Evolutionary conservation across 1,139 yeast species (phyloP).

Genomic region (Scheffersomyces cryptocercus): DNA sequence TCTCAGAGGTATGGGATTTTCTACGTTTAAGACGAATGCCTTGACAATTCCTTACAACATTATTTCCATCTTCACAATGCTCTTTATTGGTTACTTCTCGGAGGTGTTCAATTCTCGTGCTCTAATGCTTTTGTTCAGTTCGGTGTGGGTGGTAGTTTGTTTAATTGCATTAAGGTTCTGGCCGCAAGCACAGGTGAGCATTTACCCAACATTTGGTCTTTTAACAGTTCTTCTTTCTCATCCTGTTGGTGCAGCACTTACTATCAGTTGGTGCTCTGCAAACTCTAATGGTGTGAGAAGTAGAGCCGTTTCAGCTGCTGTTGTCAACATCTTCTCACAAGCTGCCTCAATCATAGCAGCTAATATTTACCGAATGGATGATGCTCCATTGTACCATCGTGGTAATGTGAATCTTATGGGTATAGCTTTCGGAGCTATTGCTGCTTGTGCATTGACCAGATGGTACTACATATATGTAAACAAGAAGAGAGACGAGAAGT

Average conservation of each 20-base stretch:
- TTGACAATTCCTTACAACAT: conserved; percentile 20
- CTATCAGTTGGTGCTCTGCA: conserved; percentile 18
- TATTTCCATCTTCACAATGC: conserved; percentile 14
- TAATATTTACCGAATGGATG: conserved; percentile 15
- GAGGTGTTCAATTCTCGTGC: conserved; percentile 14
- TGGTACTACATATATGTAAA: conserved; percentile 51
- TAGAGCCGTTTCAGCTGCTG: conserved; percentile 19
- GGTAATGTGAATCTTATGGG: conserved; percentile 14
- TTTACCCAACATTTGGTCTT: conserved; percentile 20
- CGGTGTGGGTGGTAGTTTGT: conserved; percentile 12
- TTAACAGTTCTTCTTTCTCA: conserved; percentile 15
- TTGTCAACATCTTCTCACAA: conserved; percentile 18
- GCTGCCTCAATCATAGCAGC: conserved; percentile 14
- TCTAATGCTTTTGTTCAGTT: conserved; percentile 9
- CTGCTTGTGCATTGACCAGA: conserved; percentile 9
- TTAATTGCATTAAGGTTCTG: conserved; percentile 17
- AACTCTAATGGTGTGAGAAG: conserved; percentile 17
- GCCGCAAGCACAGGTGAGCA: conserved; percentile 16
- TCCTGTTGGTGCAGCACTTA: conserved; percentile 13
- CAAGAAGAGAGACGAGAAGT: conserved; percentile 38
- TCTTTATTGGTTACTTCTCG: conserved; percentile 11
- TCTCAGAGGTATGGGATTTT: conserved; percentile 18
- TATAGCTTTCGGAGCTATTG: conserved; percentile 13
- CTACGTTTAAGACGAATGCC: conserved; percentile 20
- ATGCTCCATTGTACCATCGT: conserved; percentile 16